Base-by-base conservation (phyloP, 1,139 yeast genomes). In the Waltiozyma sp. region DNA sequence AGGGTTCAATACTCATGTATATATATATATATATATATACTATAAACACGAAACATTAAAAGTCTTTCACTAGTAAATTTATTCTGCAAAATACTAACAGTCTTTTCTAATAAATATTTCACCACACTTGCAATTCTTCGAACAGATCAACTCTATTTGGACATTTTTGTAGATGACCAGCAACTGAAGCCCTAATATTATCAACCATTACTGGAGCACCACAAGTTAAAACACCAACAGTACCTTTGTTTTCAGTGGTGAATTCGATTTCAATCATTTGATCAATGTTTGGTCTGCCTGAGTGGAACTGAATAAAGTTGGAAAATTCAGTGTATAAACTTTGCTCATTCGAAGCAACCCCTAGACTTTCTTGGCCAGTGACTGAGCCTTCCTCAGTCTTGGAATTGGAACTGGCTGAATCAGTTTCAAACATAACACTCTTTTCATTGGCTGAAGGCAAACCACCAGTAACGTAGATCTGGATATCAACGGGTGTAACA, bases 151-250 rank as follows among this genome's bases (percentile, higher is more conserved):
- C 46, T 4, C 46, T 38, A 2, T 64, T 65, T 7, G 51, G 49
- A 3, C 57, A 52, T 23, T 56, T 51, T 38, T 60, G 59, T 11
- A 65, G 45, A 39, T 59, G 51, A 11, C 55, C 47, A 15, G 62
- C 64, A n/a, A 65, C 63, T 11, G 56, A 42, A 33, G 61, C 55
- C 44, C 80, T 62, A 39, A 72, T 47, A 23, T 63, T 65, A 51
- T 74, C 80, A 40, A 72, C 75, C 71, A 74, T 66, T 15, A 51
- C 48, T 19, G 75, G 72, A 45, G 73, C 75, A 8, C 79, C 80
- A 61, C 80, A 74, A 10, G 45, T 38, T 45, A 48, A 40, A 11
- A 49, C 44, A 14, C 43, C 43, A 3, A 46, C 38, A 4, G 49
- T 35, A 2, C 71, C 61, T 2, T 68, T 69, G 2, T 45, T 41